Evolutionary conservation across 306 rosid species (phyloP).

Genomic region (Myrica gale): DNA sequence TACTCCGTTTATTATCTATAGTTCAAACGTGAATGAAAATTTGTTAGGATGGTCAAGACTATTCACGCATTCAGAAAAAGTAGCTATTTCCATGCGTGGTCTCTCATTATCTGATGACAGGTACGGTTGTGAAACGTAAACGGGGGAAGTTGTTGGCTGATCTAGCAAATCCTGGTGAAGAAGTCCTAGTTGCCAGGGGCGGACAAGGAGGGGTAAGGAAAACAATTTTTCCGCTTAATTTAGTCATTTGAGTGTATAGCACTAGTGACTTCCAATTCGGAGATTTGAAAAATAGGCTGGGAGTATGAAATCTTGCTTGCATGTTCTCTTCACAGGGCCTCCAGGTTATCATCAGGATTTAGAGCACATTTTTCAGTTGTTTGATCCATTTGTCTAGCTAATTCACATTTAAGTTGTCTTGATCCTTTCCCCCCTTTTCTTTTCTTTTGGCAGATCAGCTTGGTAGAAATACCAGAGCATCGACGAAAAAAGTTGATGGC

Average conservation of each 20-base stretch:
- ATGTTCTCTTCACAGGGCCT: background rate
- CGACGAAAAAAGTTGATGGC: slow-evolving; percentile 65
- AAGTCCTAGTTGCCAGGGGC: slow-evolving; percentile 87
- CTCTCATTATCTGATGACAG: slow-evolving; percentile 35
- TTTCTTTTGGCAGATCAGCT: slow-evolving; percentile 58
- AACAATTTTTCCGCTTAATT: background rate
- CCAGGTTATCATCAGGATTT: background rate
- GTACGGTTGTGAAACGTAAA: slow-evolving; percentile 85
- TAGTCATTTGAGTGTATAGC: background rate
- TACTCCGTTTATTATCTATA: background rate
- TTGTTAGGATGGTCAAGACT: background rate
- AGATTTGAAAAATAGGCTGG: background rate
- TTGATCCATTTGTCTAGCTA: slow-evolving; percentile 2
- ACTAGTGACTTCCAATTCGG: background rate
- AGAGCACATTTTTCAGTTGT: background rate
- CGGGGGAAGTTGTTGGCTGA: slow-evolving; percentile 83
- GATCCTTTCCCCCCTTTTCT: background rate
- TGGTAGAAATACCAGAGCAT: slow-evolving; percentile 64
- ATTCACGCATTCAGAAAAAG: slow-evolving; percentile 7
- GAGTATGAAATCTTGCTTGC: background rate
- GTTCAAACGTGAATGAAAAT: background rate
- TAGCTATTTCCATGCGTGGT: slow-evolving; percentile 1
- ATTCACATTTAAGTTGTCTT: slow-evolving; percentile 20
- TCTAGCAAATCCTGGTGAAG: slow-evolving; percentile 73
- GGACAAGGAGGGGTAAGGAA: slow-evolving; percentile 96